Base-by-base conservation (phyloP, 371 early-diverging fungal species). In the Quaeritorhiza haematococci region DNA sequence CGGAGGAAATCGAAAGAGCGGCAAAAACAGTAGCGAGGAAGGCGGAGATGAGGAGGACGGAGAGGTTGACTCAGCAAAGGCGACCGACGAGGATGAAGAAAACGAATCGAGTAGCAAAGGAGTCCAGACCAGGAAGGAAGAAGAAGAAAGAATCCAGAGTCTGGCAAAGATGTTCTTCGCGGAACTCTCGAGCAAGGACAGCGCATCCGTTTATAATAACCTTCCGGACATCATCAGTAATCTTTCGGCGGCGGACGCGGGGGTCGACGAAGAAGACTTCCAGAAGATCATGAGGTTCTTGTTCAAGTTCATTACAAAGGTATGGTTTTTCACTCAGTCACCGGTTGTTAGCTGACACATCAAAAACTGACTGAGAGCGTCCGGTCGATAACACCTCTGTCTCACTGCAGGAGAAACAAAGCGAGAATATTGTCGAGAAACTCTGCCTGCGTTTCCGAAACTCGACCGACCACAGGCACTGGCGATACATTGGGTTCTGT, bases 181-280 rank as follows among this genome's bases (percentile, higher is more conserved):
- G 7, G 98, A 98, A 66, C 71, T 97, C 53, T 83, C 94, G 0
- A 83, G 88, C 42, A 98, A 98, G 68, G 98, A 97, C 67, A 94
- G 96, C 70, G 42, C 52, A 10, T 93, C 96, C 6, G 87, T 98
- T 21, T 96, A 96, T 76, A 98, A 97, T 77, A 94, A 96, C 69
- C 72, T 98, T 61, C 94, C 95, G 1, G 98, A 98, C 69, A 96
- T 97, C 49, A 92, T 97, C 59, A 88, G 89, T 61, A 91, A 89
- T 59, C 73, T 97, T 27, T 67, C 66, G 5, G 49, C 58, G 2
- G n/a, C n/a, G 10, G 61, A 61, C 17, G 61, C 63, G 2, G 78
- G 80, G 1, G 84, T 94, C 24, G 80, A 84, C 35, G 93, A 93
- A 62, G 67, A 85, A 75, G 54, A 71, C 72, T 96, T 93, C 74